Evolutionary conservation across 371 early-diverging fungal species (phyloP), one percentile per base, ranked within the genome.

Genomic region (Actinomortierella wolfii): DNA sequence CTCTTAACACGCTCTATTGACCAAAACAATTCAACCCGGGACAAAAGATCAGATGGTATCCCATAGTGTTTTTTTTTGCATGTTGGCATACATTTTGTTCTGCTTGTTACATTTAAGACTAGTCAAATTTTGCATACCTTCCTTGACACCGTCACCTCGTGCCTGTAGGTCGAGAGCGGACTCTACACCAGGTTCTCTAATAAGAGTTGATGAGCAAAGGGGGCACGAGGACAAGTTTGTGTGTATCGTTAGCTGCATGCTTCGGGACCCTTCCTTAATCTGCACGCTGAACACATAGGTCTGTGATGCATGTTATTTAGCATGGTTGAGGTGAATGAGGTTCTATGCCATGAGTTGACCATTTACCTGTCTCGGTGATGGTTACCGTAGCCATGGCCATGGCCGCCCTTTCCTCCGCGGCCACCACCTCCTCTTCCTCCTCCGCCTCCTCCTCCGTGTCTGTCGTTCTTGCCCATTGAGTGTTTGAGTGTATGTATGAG

Each of bases 401-500:
- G 59, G 6, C 74, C 74, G 7, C 74, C 74, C 26, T 63, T 73
- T 9, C 74, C 74, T 41, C 74, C 74, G 21, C 74, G 74, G 26
- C 74, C 74, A 24, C 74, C 74, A 20, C 74, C 62, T 15, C 73
- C 59, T 49, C 74, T 63, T 25, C 57, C 60, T 41, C 54, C 61
- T 13, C 46, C 44, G 13, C 56, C 53, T 3, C 57, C 56, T 7
- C 61, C 57, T 57, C 64, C 64, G 29, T 51, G 64, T 26, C 57
- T 73, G 67, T 73, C 74, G 51, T 67, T 67, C 48, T 63, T 66
- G 45, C 74, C 74, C 74, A 73, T n/a, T n/a, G n/a, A n/a, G n/a
- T 73, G 56, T 34, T 56, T 4, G 7, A 6, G 34, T 11, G 4
- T 4, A 6, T 18, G 25, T 21, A 44, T 17, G 46, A 40, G 50